A percentile compares a stretch with the other conserved stretches of the same genome.
phyloP scores from a whole-genome alignment of 139 green algal species.

The Dunaliella sp. region DNA sequence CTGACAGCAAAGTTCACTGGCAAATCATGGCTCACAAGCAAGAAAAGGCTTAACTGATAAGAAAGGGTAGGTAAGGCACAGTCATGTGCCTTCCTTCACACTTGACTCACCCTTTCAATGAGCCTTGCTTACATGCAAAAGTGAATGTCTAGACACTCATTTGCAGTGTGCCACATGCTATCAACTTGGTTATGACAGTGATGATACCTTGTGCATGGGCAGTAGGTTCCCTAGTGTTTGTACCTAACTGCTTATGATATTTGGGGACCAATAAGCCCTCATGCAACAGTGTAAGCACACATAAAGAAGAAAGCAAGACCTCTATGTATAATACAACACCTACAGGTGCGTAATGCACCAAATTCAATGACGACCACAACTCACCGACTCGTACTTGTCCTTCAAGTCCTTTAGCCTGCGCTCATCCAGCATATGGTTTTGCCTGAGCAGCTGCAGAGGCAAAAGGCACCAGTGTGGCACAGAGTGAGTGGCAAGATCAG shows the following conservation, averaged over 20 bases:
- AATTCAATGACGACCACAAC: not conserved
- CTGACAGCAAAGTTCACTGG: too few relatives aligned
- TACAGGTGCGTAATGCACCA: not conserved
- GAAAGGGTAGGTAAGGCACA: too few relatives aligned
- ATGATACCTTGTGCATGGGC: not conserved
- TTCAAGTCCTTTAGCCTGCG: constrained; percentile 21
- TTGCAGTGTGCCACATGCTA: too few relatives aligned
- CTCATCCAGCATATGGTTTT: constrained; percentile 5
- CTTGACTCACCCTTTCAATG: too few relatives aligned
- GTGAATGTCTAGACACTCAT: too few relatives aligned
- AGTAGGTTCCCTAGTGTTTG: not conserved
- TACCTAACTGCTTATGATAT: not conserved
- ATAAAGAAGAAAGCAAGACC: not conserved
- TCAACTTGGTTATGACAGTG: not conserved
- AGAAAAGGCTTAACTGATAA: too few relatives aligned
- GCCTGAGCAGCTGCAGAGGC: constrained; percentile 6
- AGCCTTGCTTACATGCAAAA: too few relatives aligned
- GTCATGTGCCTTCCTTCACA: too few relatives aligned
- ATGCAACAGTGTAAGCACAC: not conserved
- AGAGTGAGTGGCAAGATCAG: too few relatives aligned
- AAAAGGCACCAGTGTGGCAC: too few relatives aligned
- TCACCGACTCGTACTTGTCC: constrained; percentile 12
- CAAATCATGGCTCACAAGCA: too few relatives aligned
- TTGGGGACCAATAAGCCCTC: not conserved
- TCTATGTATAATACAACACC: not conserved